Conservation (phyloP, 208 protist species). For the Leishmania martiniquensis region DNA sequence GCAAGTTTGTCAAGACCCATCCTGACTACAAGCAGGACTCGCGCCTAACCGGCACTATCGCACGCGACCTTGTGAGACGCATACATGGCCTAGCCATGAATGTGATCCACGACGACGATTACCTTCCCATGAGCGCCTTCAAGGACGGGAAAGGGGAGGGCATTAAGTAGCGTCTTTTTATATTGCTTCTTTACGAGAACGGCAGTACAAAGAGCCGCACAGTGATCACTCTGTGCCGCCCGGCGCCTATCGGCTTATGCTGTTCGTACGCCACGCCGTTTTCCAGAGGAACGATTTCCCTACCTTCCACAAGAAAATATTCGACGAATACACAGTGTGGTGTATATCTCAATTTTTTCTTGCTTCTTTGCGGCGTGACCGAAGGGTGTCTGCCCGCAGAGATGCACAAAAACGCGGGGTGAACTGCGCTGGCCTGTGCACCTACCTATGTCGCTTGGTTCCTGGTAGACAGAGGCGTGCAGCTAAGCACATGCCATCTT, state of each 20-base stretch:
- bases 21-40: constrained; percentile 96
- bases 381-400: neutral
- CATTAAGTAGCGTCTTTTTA: constrained; percentile 3
- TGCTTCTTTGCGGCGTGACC: neutral
- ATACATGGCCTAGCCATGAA: constrained; percentile 62
- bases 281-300: neutral
- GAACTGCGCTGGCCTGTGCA: too few species aligned
- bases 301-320: neutral
- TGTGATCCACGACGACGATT: constrained; percentile 45
- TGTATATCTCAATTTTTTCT: neutral
- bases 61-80: constrained; percentile 84
- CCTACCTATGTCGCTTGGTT: too few species aligned
- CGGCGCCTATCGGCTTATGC: neutral
- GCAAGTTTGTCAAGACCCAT: constrained; percentile 94
- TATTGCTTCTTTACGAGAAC: neutral
- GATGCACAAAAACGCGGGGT: too few species aligned
- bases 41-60: constrained; percentile 89
- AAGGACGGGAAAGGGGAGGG: constrained; percentile 34
- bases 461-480: too few species aligned
- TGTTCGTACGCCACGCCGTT: neutral
- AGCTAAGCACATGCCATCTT: too few species aligned
- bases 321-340: neutral
- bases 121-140: constrained; percentile 63
- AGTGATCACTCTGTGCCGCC: neutral
- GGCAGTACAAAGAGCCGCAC: neutral